Conservation (phyloP, 2,329 filamentous ascomycete species). For the Fusarium sp. region DNA sequence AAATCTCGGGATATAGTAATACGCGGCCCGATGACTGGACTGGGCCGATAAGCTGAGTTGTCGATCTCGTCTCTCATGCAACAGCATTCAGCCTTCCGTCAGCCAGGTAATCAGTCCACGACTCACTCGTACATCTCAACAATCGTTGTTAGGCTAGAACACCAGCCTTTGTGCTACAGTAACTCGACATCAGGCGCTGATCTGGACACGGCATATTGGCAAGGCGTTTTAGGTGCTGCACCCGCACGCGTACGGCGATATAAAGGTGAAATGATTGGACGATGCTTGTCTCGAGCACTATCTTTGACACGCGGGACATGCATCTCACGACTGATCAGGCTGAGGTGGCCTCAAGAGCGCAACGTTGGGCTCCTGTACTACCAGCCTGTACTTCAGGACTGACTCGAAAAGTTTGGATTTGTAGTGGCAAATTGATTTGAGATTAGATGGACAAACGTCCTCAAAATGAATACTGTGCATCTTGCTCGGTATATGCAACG, state of each 20-base stretch:
- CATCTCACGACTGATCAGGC: conserved; percentile 30
- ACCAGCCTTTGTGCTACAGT: conserved; percentile 8
- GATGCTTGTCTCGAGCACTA: not conserved
- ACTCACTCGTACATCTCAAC: not conserved
- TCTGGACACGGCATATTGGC: conserved; percentile 4
- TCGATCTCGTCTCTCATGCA: not conserved
- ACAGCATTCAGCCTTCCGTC: not conserved
- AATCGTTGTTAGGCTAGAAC: not conserved
- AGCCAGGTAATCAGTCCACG: not conserved
- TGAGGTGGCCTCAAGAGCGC: conserved; percentile 33
- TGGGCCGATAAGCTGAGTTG: not conserved
- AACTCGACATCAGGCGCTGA: not conserved
- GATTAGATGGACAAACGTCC: not conserved
- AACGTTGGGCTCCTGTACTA: conserved; percentile 15
- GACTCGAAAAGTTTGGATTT: not conserved
- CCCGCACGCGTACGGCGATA: conserved; percentile 8
- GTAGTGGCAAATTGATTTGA: conserved; percentile 3
- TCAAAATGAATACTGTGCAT: not conserved
- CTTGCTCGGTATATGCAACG: not conserved
- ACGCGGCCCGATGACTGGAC: not conserved
- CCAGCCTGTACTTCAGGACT: conserved; percentile 13
- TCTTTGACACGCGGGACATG: conserved; percentile 33
- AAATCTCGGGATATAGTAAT: not conserved
- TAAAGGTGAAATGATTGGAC: conserved; percentile 15
- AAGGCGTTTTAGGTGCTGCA: conserved; percentile 32